Conservation (phyloP, 345 rosid species). For the Syzygium aromaticum region DNA sequence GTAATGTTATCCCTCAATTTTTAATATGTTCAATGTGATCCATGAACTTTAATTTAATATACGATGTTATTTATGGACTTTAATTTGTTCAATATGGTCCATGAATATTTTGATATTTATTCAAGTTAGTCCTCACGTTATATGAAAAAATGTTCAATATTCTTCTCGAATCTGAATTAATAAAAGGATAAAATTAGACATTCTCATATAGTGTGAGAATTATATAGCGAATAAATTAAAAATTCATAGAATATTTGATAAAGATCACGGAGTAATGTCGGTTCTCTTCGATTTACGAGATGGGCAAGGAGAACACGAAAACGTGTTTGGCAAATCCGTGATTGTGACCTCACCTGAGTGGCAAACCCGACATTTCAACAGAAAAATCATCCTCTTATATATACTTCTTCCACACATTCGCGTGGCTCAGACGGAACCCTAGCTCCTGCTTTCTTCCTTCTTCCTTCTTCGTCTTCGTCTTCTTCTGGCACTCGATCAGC, state of each 20-base stretch:
- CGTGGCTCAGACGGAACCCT: not conserved
- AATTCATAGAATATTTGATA: too few relatives aligned
- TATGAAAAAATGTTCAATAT: not conserved
- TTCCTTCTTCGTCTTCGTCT: not conserved
- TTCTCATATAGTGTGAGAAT: fast-evolving
- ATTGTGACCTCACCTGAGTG: not conserved
- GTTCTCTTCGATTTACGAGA: not conserved
- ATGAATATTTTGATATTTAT: too few relatives aligned
- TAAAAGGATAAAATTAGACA: fast-evolving
- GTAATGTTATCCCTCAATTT: fast-evolving
- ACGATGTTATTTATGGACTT: not conserved
- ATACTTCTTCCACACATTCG: not conserved
- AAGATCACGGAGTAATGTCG: fast-evolving
- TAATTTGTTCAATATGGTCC: not conserved
- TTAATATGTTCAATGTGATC: not conserved
- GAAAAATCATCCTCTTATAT: not conserved
- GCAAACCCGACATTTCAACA: not conserved
- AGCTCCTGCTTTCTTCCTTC: not conserved
- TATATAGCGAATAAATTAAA: not conserved
- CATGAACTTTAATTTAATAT: fast-evolving
- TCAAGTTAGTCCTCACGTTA: too few relatives aligned
- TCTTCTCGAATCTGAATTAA: fast-evolving
- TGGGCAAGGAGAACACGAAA: too few relatives aligned
- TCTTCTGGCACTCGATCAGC: not conserved
- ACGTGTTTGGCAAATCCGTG: not conserved